phyloP scores from a whole-genome alignment of 805 yeast species.

The Candida loeiensis region DNA sequence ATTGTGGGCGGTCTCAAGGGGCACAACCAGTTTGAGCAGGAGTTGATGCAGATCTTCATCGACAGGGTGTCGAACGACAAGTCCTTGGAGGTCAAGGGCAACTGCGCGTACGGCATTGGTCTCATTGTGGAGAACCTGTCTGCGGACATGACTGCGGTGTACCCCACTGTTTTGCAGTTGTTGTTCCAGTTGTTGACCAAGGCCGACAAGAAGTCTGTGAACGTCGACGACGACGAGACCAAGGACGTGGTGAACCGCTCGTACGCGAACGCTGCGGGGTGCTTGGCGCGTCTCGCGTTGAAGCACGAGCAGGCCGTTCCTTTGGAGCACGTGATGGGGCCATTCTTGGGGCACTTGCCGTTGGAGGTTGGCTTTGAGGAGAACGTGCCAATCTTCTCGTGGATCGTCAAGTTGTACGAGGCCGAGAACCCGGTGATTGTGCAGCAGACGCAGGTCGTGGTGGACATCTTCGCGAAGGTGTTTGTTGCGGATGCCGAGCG shows the following conservation, averaged over 20 bases:
- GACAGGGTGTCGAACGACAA: slow-evolving; percentile 69
- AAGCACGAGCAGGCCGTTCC: slow-evolving; percentile 73
- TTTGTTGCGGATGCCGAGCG: slow-evolving; percentile 75
- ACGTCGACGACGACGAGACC: slow-evolving; percentile 67
- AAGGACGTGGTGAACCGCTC: slow-evolving; percentile 78
- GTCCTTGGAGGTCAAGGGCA: slow-evolving; percentile 86
- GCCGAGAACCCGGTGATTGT: slow-evolving; percentile 54
- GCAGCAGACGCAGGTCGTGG: slow-evolving; percentile 55
- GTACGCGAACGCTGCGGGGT: slow-evolving; percentile 93
- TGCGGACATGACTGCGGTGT: slow-evolving; percentile 59
- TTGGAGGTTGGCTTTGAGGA: slow-evolving; percentile 87
- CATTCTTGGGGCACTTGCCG: slow-evolving; percentile 78
- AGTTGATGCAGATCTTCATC: slow-evolving; percentile 66
- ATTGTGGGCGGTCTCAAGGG: slow-evolving; percentile 71
- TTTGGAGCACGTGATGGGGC: slow-evolving; percentile 63
- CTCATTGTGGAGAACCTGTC: slow-evolving; percentile 54
- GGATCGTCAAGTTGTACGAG: slow-evolving; percentile 70
- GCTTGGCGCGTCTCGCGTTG: slow-evolving; percentile 88
- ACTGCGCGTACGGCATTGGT: slow-evolving; percentile 96
- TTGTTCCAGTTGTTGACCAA: slow-evolving; percentile 77
- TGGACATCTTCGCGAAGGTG: slow-evolving; percentile 65
- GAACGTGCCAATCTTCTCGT: slow-evolving; percentile 82
- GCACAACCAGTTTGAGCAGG: slow-evolving; percentile 62
- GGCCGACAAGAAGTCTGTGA: slow-evolving; percentile 51
- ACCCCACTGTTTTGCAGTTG: slow-evolving; percentile 68